Evolutionary conservation across 1,284 basidiomycete species (phyloP).

Genomic region (Malassezia caprae): DNA sequence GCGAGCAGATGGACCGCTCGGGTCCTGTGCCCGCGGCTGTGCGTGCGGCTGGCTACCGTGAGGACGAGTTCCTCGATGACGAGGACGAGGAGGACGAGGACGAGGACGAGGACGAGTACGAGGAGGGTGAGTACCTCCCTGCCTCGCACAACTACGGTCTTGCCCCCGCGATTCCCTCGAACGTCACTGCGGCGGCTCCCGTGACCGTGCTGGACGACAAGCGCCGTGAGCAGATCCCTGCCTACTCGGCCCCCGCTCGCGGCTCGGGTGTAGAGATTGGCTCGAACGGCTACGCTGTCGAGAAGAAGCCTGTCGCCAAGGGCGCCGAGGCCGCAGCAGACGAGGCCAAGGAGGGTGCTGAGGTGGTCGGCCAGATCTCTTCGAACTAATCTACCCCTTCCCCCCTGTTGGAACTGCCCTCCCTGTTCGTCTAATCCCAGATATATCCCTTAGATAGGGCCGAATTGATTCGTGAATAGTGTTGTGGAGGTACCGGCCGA

Average conservation of each 20-base stretch:
- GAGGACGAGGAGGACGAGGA: conserved; percentile 56
- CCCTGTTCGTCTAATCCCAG: conserved; percentile 5
- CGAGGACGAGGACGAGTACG: conserved; percentile 51
- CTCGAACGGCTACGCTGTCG: conserved; percentile 51
- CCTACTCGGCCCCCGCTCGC: conserved; percentile 45
- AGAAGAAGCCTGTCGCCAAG: conserved; percentile 11
- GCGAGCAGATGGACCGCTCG: conserved; percentile 81
- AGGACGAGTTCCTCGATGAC: conserved; percentile 54
- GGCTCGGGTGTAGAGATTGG: conserved; percentile 54
- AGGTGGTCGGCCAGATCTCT: conserved; percentile 11
- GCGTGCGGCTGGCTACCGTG: conserved; percentile 68
- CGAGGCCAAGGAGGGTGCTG: neutral
- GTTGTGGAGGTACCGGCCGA: neutral
- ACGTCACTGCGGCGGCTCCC: conserved; percentile 25
- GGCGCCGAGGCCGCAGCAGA: neutral
- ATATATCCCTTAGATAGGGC: conserved; percentile 5
- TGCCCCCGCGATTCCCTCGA: conserved; percentile 34
- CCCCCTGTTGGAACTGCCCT: neutral
- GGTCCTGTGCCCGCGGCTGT: conserved; percentile 91
- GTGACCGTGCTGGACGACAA: conserved; percentile 22
- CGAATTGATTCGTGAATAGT: neutral
- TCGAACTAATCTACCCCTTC: neutral
- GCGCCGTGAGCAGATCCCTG: conserved; percentile 41
- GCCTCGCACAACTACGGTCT: conserved; percentile 15
- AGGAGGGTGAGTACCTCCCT: conserved; percentile 16